Evolutionary conservation across 1,284 basidiomycete species (phyloP), one percentile per base, ranked within the genome.

Genomic region (Exobasidium rhododendri): DNA sequence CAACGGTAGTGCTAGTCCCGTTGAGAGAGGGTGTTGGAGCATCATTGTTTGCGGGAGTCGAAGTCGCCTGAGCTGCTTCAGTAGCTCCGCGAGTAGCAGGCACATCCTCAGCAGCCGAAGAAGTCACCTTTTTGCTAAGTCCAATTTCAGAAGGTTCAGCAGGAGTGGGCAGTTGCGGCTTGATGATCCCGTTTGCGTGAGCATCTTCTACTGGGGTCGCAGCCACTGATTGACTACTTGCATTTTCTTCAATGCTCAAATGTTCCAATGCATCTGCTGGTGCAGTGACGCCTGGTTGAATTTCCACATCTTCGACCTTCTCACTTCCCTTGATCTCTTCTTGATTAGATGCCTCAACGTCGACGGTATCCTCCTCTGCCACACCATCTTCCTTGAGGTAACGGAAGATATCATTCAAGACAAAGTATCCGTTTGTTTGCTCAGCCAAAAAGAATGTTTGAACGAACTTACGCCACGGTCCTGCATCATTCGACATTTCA

Each of bases 391-490:
- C 94, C 84, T 96, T 96, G 69, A 98, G 84, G 85, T 94, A 97
- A 68, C 94, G 89, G 88, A 98, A 99, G 83, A 98, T 97, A 83
- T 99, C 96, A 83, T 99, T 99, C 81, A 99, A 88, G 66, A 99
- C 96, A 81, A 93, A 99, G 85, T 97, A 99, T 52, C 96, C 96
- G 77, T 94, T 96, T 45, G 93, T 92, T 83, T 99, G 96, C 81
- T 97, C 92, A 52, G 96, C 96, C 61, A 99, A 88, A 89, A 98
- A 98, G 84, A 99, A 98, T 14, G 94, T 97, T 83, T 98, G 96
- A 24, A 92, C 92, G 78, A 99, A 99, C 83, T 97, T 97, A 78
- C 89, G 88, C 96, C 96, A 99, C 2, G 90, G 85, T 26, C 81
- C 82, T 65, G 90, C 88, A 64, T 86, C 86, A 75, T 88, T 86